Conservation (phyloP, 805 yeast genomes). For the Cyberlindnera xylosilytica region DNA sequence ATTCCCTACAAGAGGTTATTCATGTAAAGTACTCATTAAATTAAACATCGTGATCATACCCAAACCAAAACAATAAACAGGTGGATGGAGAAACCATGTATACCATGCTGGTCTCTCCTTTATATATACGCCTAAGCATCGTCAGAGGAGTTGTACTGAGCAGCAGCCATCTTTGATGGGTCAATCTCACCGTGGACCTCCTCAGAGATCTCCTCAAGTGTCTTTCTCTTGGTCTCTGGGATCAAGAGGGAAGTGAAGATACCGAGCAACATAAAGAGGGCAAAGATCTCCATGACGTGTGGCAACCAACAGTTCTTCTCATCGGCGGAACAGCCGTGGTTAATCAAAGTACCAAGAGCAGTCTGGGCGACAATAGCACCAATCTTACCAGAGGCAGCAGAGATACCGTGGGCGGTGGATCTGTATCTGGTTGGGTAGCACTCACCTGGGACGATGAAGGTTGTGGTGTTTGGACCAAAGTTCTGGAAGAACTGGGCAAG, state of each 20-base stretch:
- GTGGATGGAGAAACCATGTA: no score
- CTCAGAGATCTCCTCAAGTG: slow-evolving; percentile 81
- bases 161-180: slow-evolving; percentile 34
- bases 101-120: no score
- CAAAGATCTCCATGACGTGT: slow-evolving; percentile 92
- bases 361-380: slow-evolving; percentile 94
- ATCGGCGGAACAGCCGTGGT: slow-evolving; percentile 68
- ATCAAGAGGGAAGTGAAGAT: slow-evolving; percentile 58
- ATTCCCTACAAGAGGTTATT: no score
- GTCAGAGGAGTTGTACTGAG: neutral
- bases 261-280: slow-evolving; percentile 88
- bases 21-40: no score
- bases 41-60: no score
- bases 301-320: slow-evolving; percentile 72
- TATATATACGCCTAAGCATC: no score
- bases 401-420: slow-evolving; percentile 92
- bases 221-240: slow-evolving; percentile 91
- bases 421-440: slow-evolving; percentile 92
- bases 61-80: no score
- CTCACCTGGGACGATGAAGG: slow-evolving; percentile 90
- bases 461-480: slow-evolving; percentile 92
- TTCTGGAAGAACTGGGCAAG: slow-evolving; percentile 85
- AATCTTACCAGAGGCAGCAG: slow-evolving; percentile 88
- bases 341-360: slow-evolving; percentile 76
- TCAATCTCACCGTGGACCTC: slow-evolving; percentile 78